A percentile compares a stretch with the other conserved stretches of the same genome.
These are phyloP conservation scores for Nevesoporus exiguus DNA, from an alignment of 768 basidiomycete species.

Conservation along the genomic window DNA sequence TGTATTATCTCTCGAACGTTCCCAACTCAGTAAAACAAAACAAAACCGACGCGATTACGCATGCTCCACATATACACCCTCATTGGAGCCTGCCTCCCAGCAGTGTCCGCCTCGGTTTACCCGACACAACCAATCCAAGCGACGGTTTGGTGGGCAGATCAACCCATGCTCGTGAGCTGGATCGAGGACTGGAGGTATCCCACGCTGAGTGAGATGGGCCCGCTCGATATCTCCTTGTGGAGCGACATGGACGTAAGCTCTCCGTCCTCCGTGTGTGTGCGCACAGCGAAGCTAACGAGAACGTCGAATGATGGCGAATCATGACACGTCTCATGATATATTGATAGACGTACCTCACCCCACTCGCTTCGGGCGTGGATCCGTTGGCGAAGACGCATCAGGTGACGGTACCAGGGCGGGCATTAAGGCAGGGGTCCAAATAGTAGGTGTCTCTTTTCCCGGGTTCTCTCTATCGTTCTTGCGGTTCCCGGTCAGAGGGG, in stretches of 20 bases:
- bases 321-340: not conserved
- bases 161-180: constrained; percentile 45
- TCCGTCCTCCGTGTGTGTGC: not conserved
- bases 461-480: too few relatives aligned
- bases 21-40: not conserved
- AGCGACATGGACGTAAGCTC: constrained; percentile 37
- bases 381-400: constrained; percentile 26
- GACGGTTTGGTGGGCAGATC: constrained; percentile 45
- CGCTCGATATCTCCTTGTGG: constrained; percentile 46
- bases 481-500: not conserved
- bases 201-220: constrained; percentile 39
- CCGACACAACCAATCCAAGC: constrained; percentile 47
- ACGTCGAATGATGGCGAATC: constrained; percentile 5
- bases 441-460: constrained; percentile 28
- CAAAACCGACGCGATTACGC: not conserved
- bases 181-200: constrained; percentile 45
- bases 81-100: constrained; percentile 6
- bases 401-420: constrained; percentile 32
- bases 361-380: constrained; percentile 43
- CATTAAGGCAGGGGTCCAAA: constrained; percentile 23
- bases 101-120: constrained; percentile 40
- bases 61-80: constrained; percentile 7
- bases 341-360: constrained; percentile 35
- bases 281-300: constrained; percentile 1
- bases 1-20: constrained; percentile 14